Conservation (phyloP, 768 basidiomycete genomes). For the Trametes elegans region DNA sequence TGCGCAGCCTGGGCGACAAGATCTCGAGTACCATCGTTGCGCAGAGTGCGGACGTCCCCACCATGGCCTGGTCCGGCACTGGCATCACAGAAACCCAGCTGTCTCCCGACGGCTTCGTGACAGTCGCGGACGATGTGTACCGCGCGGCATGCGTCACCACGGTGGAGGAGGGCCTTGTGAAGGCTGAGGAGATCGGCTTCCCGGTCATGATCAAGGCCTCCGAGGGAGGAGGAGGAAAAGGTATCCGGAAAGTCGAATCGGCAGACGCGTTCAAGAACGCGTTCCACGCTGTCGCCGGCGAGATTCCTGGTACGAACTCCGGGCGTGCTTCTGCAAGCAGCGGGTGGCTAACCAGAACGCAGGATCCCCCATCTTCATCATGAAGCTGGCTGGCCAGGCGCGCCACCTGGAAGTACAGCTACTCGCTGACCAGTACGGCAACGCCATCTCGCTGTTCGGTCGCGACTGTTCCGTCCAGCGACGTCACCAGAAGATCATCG, state of each 20-base stretch:
- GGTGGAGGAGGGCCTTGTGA: constrained; percentile 83
- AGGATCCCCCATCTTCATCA: constrained; percentile 99
- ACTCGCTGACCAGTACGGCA: constrained; percentile 98
- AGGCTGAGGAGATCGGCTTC: constrained; percentile 88
- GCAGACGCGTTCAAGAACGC: constrained; percentile 91
- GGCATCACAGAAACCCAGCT: constrained; percentile 87
- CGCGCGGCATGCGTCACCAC: constrained; percentile 80
- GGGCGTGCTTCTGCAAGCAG: constrained; percentile 10
- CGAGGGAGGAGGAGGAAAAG: constrained; percentile 98
- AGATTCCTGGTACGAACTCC: constrained; percentile 82
- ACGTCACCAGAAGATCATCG: constrained; percentile 99
- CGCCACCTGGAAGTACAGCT: constrained; percentile 98
- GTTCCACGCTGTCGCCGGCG: constrained; percentile 89
- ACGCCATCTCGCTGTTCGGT: constrained; percentile 97
- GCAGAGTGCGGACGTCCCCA: constrained; percentile 93
- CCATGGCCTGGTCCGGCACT: constrained; percentile 98
- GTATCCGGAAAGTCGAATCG: constrained; percentile 91
- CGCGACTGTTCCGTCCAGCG: constrained; percentile 99
- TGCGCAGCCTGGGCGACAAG: constrained; percentile 99
- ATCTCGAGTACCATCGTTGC: constrained; percentile 99
- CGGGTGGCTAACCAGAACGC: constrained; percentile 5
- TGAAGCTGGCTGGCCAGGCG: constrained; percentile 98
- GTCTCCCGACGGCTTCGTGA: constrained; percentile 86
- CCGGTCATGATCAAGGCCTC: constrained; percentile 99
- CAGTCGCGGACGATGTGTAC: constrained; percentile 91